These are phyloP conservation scores for Panicum miliaceum DNA, from an alignment of 176 grass and related monocot genomes.

Conservation along the genomic window DNA sequence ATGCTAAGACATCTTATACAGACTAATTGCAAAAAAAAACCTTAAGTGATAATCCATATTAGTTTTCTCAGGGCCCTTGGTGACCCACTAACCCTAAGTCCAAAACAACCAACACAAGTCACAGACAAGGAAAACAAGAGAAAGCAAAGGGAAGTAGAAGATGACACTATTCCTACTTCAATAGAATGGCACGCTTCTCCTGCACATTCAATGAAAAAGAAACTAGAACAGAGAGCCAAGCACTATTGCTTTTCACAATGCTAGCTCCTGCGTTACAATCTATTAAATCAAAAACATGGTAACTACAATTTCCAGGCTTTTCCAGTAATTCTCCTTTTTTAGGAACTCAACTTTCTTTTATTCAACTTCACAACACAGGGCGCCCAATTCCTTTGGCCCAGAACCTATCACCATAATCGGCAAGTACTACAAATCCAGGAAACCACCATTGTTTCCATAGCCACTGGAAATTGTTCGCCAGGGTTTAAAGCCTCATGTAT, in stretches of 20 bases:
- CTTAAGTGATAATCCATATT: not conserved
- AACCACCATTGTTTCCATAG: not conserved
- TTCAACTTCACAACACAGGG: not conserved
- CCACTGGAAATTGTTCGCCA: not conserved
- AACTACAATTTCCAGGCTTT: not conserved
- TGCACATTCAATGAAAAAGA: not conserved
- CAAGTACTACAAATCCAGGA: not conserved
- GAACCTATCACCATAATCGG: no score
- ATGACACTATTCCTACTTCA: not conserved
- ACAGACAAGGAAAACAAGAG: not conserved
- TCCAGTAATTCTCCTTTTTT: not conserved
- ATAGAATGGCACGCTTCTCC: not conserved
- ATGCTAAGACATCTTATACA: not conserved
- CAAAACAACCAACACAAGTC: not conserved
- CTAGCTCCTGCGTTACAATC: not conserved
- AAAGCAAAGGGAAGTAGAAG: not conserved
- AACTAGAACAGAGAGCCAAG: not conserved
- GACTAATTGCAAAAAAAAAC: not conserved
- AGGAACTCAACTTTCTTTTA: not conserved
- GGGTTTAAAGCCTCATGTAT: not conserved
- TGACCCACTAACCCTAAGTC: not conserved
- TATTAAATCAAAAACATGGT: constrained; percentile 6
- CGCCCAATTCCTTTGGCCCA: no score
- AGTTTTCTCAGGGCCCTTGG: constrained; percentile 3
- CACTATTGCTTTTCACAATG: not conserved